Evolutionary conservation across 2,329 filamentous ascomycete genomes (phyloP).

Genomic region (Penicillium rolfsii): DNA sequence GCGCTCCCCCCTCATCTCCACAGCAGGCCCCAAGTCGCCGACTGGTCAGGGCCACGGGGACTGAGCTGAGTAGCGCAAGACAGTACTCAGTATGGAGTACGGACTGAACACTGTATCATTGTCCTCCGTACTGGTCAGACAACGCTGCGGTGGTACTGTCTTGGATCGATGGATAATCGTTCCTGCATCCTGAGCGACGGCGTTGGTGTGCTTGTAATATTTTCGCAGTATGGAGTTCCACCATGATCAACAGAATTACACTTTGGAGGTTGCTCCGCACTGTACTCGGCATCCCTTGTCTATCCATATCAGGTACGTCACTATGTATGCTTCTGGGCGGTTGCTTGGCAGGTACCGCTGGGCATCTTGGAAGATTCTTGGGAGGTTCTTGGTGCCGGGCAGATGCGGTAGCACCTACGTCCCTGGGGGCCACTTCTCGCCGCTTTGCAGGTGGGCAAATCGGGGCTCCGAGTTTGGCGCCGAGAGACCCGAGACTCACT

Average conservation of each 20-base stretch:
- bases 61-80: too few relatives aligned
- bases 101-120: too few relatives aligned
- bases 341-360: background rate
- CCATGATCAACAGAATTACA: too few relatives aligned
- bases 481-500: background rate
- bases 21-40: slow-evolving; percentile 6
- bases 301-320: background rate
- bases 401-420: background rate
- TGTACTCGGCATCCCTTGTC: background rate
- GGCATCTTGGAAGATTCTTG: slow-evolving; percentile 3
- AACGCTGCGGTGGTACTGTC: slow-evolving; percentile 10
- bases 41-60: background rate
- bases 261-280: too few relatives aligned
- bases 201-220: background rate
- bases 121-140: background rate
- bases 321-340: background rate
- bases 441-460: background rate
- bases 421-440: background rate
- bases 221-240: background rate
- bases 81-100: too few relatives aligned
- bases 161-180: slow-evolving; percentile 20
- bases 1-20: background rate
- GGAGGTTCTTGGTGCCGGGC: background rate
- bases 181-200: slow-evolving; percentile 1
- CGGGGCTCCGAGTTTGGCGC: slow-evolving; percentile 1